These are phyloP conservation scores for Tagetes erecta DNA, from an alignment of 129 eudicot genomes.

Conservation along the genomic window DNA sequence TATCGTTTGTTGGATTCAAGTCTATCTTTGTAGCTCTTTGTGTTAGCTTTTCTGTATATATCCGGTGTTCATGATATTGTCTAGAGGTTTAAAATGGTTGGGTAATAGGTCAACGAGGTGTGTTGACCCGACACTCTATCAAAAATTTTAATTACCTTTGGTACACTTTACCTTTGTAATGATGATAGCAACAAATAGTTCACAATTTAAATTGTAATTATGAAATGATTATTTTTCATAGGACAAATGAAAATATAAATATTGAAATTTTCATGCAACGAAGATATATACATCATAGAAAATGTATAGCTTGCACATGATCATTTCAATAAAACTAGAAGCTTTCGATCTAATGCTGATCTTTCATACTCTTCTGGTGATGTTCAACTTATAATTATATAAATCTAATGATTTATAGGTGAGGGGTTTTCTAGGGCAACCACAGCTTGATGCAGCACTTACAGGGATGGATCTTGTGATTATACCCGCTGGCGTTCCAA, in stretches of 20 bases:
- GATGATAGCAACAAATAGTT: background rate
- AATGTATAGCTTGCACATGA: background rate
- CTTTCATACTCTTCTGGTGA: background rate
- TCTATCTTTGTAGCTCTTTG: background rate
- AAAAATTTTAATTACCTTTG: no score
- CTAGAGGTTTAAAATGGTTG: background rate
- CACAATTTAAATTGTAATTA: background rate
- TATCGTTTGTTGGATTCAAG: background rate
- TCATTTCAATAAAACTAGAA: background rate
- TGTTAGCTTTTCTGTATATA: background rate
- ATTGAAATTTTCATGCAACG: background rate
- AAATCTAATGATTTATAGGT: conserved; percentile 43
- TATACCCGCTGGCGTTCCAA: conserved; percentile 96
- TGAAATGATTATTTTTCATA: background rate
- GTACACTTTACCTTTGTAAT: no score
- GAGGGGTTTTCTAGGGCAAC: conserved; percentile 79
- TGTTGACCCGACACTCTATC: background rate
- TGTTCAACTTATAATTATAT: background rate
- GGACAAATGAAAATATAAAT: background rate
- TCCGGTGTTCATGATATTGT: background rate
- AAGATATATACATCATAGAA: background rate
- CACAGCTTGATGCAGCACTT: conserved; percentile 77
- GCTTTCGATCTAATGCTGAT: background rate
- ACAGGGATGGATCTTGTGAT: conserved; percentile 88
- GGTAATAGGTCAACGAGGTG: background rate